Base-by-base conservation (phyloP, 257 asterid genomes). In the Nemophila menziesii region DNA sequence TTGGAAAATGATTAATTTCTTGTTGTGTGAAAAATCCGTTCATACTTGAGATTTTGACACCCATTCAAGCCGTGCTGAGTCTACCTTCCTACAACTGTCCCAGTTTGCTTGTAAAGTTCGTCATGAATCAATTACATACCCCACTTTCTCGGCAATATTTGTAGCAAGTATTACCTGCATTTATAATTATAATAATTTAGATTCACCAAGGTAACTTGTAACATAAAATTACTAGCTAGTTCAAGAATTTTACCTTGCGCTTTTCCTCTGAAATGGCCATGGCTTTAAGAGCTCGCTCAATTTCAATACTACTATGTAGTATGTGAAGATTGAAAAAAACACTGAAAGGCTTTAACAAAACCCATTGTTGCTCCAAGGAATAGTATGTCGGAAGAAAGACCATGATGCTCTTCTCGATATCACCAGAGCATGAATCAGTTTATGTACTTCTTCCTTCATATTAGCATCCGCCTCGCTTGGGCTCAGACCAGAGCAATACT, bases 391-490 rank as follows among this genome's bases (percentile, higher is more conserved):
- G 98, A 58, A 89, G 96, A 60, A 89, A 89, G 54, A 89, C 63
- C 74, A 89, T 68, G 65, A 89, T 84, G 67, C 98, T 80, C 79
- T 84, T 84, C 71, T 85, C 98, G 42, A 89, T 89, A 68, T 89
- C 67, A 89, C 73, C 77, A 89, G 70, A 48, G 80, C 60, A 63
- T 78, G 98, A 49, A 89, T 84, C 51, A 89, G 85, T 67, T 62
- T 70, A 67, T 84, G 89, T 68, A 77, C 69, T 57, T 76, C 82
- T 48, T 71, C 64, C 51, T 74, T 60, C 40, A 80, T 52, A 49
- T 64, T 77, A 57, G 85, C 92, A 43, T 63, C 57, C 16, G 82
- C 87, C 73, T 61, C 57, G 20, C 20, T 22, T 33, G 98, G 96
- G 67, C 61, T 76, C 51, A 74, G 72, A 55, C 93, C 87, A 52